Base-by-base conservation (phyloP, 805 yeast species). In the Pichia cabralensis region DNA sequence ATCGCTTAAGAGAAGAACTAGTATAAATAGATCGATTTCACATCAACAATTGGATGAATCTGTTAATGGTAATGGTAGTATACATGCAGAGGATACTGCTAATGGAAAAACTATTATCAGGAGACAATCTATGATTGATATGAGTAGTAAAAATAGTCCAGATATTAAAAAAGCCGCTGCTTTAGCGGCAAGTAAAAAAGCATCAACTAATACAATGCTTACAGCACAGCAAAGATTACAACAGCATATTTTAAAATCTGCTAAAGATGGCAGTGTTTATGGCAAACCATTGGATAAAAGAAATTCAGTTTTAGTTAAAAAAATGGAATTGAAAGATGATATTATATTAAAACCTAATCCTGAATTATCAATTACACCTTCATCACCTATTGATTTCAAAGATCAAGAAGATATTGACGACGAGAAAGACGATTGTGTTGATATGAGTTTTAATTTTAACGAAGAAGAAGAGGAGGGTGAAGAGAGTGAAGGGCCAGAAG, bases 221-320 rank as follows among this genome's bases (percentile, higher is more conserved):
- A 48, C 56, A 8, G 64, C 64, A 1, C 56, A 56, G 26, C 61
- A 58, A 34, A 45, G 64, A 33, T 38, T 60, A 16, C 63, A 60
- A 29, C 55, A 50, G 35, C 62, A 57, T 32, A 59, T 60, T 15
- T 16, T 49, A 28, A 49, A 44, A 39, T 53, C 61, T 6, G 37
- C 54, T 4, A 50, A 49, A 28, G 52, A 38, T 33, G 64, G 64
- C 5, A 48, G 49, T 21, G 39, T 58, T 22, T 45, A 46, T 21
- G 46, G 55, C 3, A 55, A 50, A 36, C 43, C 49, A 4, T 16
- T 54, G 12, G 52, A 48, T 18, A 45, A 40, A 2, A 45, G 41
- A 27, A 52, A 53, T n/a, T n/a, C n/a, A n/a, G n/a, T n/a, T n/a
- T n/a, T n/a, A n/a, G n/a, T n/a, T n/a, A n/a, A n/a, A n/a, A n/a